These are phyloP conservation scores for Wakefieldia striispora DNA, from an alignment of 768 basidiomycete species.

Conservation along the genomic window DNA sequence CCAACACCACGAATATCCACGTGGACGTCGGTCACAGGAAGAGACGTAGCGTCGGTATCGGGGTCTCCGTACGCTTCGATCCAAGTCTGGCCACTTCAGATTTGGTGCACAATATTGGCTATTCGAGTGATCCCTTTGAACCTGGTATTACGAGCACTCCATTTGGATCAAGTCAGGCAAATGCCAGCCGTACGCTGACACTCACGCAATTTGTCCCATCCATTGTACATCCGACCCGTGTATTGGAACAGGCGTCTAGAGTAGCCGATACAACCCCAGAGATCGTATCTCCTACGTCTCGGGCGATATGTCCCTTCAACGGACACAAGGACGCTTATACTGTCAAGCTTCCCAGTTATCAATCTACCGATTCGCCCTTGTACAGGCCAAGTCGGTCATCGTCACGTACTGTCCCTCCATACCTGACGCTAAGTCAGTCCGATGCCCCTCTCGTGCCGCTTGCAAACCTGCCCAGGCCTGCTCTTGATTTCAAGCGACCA, in stretches of 20 bases:
- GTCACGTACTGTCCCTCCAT: not conserved
- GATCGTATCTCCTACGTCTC: constrained; percentile 5
- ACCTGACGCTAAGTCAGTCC: not conserved
- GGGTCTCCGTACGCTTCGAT: not conserved
- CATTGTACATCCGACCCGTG: not conserved
- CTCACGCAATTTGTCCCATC: not conserved
- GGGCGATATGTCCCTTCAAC: constrained; percentile 3
- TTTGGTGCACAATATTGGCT: not conserved
- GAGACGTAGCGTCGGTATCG: not conserved
- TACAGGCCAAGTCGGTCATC: not conserved
- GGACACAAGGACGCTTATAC: not conserved
- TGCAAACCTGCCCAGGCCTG: not conserved
- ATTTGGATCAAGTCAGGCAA: not conserved
- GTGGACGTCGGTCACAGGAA: not conserved
- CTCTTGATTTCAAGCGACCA: not conserved
- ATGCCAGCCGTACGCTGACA: not conserved
- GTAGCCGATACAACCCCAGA: not conserved
- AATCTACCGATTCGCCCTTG: not conserved
- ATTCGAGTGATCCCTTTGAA: constrained; percentile 5
- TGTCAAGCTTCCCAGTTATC: constrained; percentile 17
- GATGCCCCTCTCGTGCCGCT: not conserved
- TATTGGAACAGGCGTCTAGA: not conserved
- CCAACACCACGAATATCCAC: not conserved
- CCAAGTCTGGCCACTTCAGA: not conserved
- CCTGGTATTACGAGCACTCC: constrained; percentile 21